These are phyloP conservation scores for Annulohypoxylon truncatum DNA, from an alignment of 2,329 filamentous ascomycete genomes.

Conservation along the genomic window DNA sequence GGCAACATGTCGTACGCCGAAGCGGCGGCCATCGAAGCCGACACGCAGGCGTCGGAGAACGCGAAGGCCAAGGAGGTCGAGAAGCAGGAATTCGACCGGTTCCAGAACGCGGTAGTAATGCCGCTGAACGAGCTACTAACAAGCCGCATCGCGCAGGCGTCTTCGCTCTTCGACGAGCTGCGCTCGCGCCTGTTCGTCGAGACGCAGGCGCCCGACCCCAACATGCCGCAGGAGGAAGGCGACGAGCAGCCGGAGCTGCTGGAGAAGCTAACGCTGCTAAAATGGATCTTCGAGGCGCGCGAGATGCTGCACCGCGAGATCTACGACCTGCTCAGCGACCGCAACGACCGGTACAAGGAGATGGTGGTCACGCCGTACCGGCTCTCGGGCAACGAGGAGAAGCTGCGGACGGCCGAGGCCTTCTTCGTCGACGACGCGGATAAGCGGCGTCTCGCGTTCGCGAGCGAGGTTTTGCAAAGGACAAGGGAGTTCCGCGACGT, in stretches of 20 bases:
- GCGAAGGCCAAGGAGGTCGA: constrained; percentile 76
- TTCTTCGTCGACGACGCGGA: constrained; percentile 86
- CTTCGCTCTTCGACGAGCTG: constrained; percentile 81
- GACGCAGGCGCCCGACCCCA: constrained; percentile 75
- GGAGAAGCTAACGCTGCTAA: constrained; percentile 92
- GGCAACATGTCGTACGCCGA: constrained; percentile 86
- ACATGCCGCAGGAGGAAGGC: constrained; percentile 92
- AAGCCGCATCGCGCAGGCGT: constrained; percentile 77
- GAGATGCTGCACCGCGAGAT: constrained; percentile 87
- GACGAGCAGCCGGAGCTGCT: constrained; percentile 94
- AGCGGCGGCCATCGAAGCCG: constrained; percentile 82
- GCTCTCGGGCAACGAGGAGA: constrained; percentile 79
- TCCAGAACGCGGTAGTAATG: constrained; percentile 84
- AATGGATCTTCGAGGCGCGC: constrained; percentile 97
- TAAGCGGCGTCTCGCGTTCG: constrained; percentile 76
- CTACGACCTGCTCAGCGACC: constrained; percentile 85
- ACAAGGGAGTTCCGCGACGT: constrained; percentile 81
- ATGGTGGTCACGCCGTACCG: constrained; percentile 86
- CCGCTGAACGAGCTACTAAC: constrained; percentile 85
- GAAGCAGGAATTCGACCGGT: constrained; percentile 84
- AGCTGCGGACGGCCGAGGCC: constrained; percentile 78
- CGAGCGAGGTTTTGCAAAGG: constrained; percentile 77
- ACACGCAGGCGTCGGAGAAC: constrained; percentile 77
- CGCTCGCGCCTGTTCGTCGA: constrained; percentile 78
- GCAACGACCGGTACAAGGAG: constrained; percentile 86